Percentiles rank a stretch among this genome's conserved stretches.
Evolutionary conservation across 2,329 filamentous ascomycete species (phyloP).

Genomic region (Meredithiella fracta): DNA sequence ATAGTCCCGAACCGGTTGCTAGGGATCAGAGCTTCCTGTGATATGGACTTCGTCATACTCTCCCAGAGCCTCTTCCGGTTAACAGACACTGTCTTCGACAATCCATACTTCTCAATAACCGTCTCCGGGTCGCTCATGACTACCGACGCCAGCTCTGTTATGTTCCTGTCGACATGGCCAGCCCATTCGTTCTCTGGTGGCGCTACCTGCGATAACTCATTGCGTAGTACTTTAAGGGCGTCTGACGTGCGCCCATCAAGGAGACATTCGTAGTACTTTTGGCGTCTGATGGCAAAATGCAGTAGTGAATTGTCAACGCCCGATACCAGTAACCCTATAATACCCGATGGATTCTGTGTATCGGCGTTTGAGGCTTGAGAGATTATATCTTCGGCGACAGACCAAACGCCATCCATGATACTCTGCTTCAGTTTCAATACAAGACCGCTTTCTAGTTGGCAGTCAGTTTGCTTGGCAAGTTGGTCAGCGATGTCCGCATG

Average conservation of each 20-base stretch:
- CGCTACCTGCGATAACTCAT: conserved; percentile 73
- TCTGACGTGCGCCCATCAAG: conserved; percentile 56
- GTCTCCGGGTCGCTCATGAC: conserved; percentile 64
- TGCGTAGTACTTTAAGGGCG: conserved; percentile 69
- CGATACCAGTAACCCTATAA: background rate
- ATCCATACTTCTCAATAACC: conserved; percentile 38
- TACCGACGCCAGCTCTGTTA: conserved; percentile 58
- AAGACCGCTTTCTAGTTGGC: conserved; percentile 66
- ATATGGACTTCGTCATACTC: conserved; percentile 55
- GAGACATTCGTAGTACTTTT: conserved; percentile 62
- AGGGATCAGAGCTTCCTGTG: conserved; percentile 91
- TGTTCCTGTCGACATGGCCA: conserved; percentile 43
- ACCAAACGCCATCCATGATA: conserved; percentile 67
- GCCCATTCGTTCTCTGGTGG: conserved; percentile 29
- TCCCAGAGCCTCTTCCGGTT: conserved; percentile 56
- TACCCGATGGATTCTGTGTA: background rate
- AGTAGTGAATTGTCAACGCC: background rate
- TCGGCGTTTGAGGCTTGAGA: conserved; percentile 28
- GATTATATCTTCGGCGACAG: conserved; percentile 67
- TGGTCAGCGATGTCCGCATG: conserved; percentile 61
- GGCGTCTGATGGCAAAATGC: too few relatives aligned
- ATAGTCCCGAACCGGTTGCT: conserved; percentile 73
- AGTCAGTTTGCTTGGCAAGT: conserved; percentile 69
- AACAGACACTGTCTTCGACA: conserved; percentile 57
- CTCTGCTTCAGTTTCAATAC: conserved; percentile 75